Conservation (phyloP, 75 land plant species). For the Sequoia sempervirens region DNA sequence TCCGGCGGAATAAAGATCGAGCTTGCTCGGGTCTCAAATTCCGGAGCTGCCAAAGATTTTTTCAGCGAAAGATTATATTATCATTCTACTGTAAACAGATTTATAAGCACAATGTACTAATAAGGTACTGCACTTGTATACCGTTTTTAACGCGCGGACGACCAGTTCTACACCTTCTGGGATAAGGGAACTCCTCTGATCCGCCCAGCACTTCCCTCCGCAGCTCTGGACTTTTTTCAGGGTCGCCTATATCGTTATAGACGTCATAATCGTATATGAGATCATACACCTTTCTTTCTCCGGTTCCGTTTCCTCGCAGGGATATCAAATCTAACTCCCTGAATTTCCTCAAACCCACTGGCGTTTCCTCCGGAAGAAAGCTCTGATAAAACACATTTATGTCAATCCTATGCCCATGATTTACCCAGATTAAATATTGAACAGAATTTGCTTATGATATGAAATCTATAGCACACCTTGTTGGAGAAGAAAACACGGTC, state of each 20-base stretch:
- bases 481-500: constrained; percentile 81
- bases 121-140: neutral
- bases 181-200: constrained; percentile 46
- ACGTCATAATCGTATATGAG: constrained; percentile 63
- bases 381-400: constrained; percentile 14
- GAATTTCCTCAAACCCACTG: constrained; percentile 25
- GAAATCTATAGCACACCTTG: constrained; percentile 31
- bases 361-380: constrained; percentile 39
- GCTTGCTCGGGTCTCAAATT: constrained; percentile 25
- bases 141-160: constrained; percentile 39
- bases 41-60: constrained; percentile 13
- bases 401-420: neutral
- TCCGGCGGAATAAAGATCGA: constrained; percentile 31
- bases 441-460: neutral
- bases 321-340: constrained; percentile 31
- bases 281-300: constrained; percentile 31
- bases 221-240: constrained; percentile 18
- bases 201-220: constrained; percentile 53
- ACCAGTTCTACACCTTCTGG: constrained; percentile 59
- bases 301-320: constrained; percentile 42
- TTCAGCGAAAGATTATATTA: neutral
- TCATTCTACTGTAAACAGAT: neutral
- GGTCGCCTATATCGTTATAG: constrained; percentile 64
- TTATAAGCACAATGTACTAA: neutral
- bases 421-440: neutral